These are phyloP conservation scores for Exophiala xenobiotica DNA, from an alignment of 2,329 filamentous ascomycete species.

Conservation along the genomic window DNA sequence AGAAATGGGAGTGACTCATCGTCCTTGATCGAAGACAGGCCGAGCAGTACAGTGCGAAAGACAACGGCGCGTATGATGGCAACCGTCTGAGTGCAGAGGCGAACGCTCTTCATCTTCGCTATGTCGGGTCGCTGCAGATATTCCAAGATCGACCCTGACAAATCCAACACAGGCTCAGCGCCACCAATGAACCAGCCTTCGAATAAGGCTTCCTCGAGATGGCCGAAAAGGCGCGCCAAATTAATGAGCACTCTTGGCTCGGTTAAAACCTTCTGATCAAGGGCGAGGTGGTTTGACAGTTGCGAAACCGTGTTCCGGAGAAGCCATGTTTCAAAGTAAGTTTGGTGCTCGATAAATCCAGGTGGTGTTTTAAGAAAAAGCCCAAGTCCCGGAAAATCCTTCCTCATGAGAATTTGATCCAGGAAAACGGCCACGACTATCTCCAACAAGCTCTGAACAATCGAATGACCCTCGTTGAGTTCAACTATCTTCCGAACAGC, in stretches of 20 bases:
- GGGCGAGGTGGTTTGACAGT: slow-evolving; percentile 67
- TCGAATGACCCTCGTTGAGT: slow-evolving; percentile 61
- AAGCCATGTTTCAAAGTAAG: slow-evolving; percentile 90
- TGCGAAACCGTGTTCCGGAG: slow-evolving; percentile 72
- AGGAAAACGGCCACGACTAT: slow-evolving; percentile 77
- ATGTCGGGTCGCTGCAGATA: slow-evolving; percentile 85
- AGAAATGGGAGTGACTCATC: slow-evolving; percentile 69
- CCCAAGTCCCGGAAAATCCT: slow-evolving; percentile 86
- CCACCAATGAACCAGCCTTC: slow-evolving; percentile 96
- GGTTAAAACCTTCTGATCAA: slow-evolving; percentile 68
- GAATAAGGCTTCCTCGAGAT: slow-evolving; percentile 86
- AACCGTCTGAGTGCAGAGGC: slow-evolving; percentile 85
- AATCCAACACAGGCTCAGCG: slow-evolving; percentile 78
- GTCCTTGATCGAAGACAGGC: slow-evolving; percentile 79
- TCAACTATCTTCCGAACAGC: slow-evolving; percentile 41
- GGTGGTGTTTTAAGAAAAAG: slow-evolving; percentile 86
- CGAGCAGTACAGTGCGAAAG: slow-evolving; percentile 73
- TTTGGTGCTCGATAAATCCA: slow-evolving; percentile 90
- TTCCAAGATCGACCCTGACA: slow-evolving; percentile 79
- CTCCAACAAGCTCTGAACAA: slow-evolving; percentile 75
- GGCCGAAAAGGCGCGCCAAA: slow-evolving; percentile 73
- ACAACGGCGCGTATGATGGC: slow-evolving; percentile 73
- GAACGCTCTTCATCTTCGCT: slow-evolving; percentile 75
- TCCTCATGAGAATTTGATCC: slow-evolving; percentile 79
- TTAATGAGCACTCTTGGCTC: slow-evolving; percentile 87